phyloP scores from a whole-genome alignment of 805 yeast species.

The Cyberlindnera maritima region DNA sequence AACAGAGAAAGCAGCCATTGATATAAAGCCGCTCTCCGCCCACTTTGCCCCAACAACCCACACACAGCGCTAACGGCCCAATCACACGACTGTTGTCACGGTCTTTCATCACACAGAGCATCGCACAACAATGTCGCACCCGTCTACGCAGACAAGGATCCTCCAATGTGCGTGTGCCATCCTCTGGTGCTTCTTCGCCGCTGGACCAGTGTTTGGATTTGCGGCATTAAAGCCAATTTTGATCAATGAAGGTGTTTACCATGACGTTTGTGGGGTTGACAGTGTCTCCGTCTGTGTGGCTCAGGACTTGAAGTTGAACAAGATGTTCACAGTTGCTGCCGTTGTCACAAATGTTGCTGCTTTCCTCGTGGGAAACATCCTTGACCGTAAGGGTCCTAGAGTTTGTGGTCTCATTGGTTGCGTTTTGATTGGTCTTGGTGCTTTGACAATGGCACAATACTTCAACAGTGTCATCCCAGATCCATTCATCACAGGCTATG shows the following conservation, averaged over 20 bases:
- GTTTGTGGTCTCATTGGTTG: slow-evolving; percentile 77
- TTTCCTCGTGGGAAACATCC: slow-evolving; percentile 72
- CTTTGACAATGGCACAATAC: slow-evolving; percentile 44
- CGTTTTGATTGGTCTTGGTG: slow-evolving; percentile 52
- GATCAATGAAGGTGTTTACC: slow-evolving; percentile 73
- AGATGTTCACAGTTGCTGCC: slow-evolving; percentile 83
- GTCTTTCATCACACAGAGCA: no score
- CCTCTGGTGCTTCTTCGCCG: slow-evolving; percentile 84
- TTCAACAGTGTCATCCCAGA: slow-evolving; percentile 41
- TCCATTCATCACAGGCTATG: slow-evolving; percentile 71
- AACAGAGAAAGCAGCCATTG: not conserved
- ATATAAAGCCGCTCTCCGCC: not conserved
- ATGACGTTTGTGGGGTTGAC: slow-evolving; percentile 48
- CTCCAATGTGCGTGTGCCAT: slow-evolving; percentile 55
- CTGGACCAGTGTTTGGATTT: slow-evolving; percentile 93
- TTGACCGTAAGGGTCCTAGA: slow-evolving; percentile 80
- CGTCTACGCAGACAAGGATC: slow-evolving; percentile 11
- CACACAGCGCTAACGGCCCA: not conserved
- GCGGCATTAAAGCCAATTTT: slow-evolving; percentile 90
- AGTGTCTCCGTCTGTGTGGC: slow-evolving; percentile 47
- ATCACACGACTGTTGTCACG: not conserved
- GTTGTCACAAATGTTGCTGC: slow-evolving; percentile 84
- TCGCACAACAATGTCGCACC: not conserved
- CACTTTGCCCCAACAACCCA: not conserved
- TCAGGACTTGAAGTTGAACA: slow-evolving; percentile 82